Conservation (phyloP, 495 filamentous ascomycete species). For the Podospora anserina region DNA sequence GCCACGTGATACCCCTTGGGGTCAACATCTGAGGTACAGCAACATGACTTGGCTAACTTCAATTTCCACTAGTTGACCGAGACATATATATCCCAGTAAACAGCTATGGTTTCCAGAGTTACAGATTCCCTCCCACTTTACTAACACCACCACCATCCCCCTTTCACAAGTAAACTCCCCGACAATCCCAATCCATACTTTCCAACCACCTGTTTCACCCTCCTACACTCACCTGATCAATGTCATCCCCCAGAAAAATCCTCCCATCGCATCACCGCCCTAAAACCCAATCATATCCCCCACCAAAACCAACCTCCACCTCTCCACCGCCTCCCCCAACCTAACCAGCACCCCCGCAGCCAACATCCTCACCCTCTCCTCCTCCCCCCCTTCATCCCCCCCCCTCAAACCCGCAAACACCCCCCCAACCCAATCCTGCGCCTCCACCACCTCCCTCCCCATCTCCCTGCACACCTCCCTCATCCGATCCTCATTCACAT, state of each 20-base stretch:
- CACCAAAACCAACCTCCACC: constrained; percentile 65
- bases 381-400: constrained; percentile 49
- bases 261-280: background rate
- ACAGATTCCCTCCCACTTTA: too few species aligned
- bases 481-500: constrained; percentile 80
- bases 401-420: constrained; percentile 44
- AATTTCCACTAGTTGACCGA: too few species aligned
- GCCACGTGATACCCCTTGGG: constrained; percentile 29
- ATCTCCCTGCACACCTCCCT: constrained; percentile 63
- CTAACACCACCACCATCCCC: too few species aligned
- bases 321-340: constrained; percentile 73
- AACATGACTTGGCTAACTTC: too few species aligned
- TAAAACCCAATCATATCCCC: constrained; percentile 55
- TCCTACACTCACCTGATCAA: background rate
- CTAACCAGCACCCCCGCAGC: constrained; percentile 81
- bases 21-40: constrained; percentile 13
- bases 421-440: constrained; percentile 46
- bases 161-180: too few species aligned
- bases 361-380: constrained; percentile 64
- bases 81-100: too few species aligned
- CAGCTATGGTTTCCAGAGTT: too few species aligned
- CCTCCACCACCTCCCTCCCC: constrained; percentile 55
- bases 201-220: too few species aligned
- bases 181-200: too few species aligned
- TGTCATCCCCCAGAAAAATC: background rate